These are phyloP conservation scores for Nyssa sinensis DNA, from an alignment of 148 eudicot species.

Conservation along the genomic window DNA sequence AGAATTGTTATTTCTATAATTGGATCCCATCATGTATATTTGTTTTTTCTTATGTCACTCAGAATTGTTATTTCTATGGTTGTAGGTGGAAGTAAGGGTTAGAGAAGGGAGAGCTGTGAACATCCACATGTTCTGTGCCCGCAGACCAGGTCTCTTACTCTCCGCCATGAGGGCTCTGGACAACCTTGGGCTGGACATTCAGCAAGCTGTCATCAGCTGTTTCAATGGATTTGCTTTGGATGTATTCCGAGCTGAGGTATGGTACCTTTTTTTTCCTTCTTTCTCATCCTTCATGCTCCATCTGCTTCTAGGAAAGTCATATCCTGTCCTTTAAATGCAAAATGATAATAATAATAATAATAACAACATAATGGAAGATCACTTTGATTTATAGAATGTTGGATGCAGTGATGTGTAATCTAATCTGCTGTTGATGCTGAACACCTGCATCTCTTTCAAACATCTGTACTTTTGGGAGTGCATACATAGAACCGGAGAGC, in stretches of 20 bases:
- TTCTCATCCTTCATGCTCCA: neutral
- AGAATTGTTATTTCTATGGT: neutral
- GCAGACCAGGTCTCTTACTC: slow-evolving; percentile 71
- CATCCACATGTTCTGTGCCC: slow-evolving; percentile 77
- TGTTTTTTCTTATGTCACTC: neutral
- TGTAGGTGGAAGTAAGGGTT: slow-evolving; percentile 59
- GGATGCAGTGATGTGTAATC: neutral
- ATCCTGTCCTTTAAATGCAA: neutral
- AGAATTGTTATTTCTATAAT: too few species aligned
- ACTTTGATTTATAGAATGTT: neutral
- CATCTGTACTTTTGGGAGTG: neutral
- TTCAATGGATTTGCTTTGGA: slow-evolving; percentile 80
- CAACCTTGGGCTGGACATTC: slow-evolving; percentile 65
- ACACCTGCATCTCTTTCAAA: neutral
- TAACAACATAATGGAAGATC: neutral
- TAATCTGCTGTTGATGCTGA: neutral
- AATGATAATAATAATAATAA: too few species aligned
- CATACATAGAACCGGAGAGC: neutral
- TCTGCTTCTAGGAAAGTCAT: neutral
- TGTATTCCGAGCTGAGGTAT: slow-evolving; percentile 73
- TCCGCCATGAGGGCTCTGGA: slow-evolving; percentile 67
- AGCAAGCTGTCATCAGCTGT: slow-evolving; percentile 78
- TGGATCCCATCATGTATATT: neutral
- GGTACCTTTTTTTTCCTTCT: neutral
- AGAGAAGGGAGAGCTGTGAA: slow-evolving; percentile 78